Conservation (phyloP, 1,284 basidiomycete genomes). For the Puccinia triticina region DNA sequence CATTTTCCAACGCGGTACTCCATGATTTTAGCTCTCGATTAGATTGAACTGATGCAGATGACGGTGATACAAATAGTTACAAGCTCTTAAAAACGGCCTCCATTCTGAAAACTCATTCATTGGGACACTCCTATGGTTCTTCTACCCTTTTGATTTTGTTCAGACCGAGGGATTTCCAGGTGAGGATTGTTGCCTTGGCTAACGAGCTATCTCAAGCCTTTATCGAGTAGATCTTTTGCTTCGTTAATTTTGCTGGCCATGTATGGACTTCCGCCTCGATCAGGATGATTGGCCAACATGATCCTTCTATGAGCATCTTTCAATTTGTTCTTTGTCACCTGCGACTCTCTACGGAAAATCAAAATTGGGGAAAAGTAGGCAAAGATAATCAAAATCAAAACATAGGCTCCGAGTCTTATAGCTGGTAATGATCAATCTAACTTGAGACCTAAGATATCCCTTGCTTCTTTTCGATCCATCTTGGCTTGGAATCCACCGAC, state of each 20-base stretch:
- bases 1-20: no score
- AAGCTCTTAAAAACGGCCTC: no score
- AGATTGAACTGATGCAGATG: no score
- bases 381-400: neutral
- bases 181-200: no score
- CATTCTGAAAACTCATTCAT: no score
- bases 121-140: no score
- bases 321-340: conserved; percentile 57
- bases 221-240: conserved; percentile 51
- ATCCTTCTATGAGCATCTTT: conserved; percentile 61
- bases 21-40: no score
- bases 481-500: conserved; percentile 46
- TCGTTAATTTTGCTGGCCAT: conserved; percentile 57
- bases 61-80: no score
- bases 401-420: neutral
- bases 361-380: neutral
- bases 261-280: conserved; percentile 60
- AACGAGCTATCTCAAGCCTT: conserved; percentile 43
- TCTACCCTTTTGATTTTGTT: no score
- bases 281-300: conserved; percentile 62
- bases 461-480: conserved; percentile 49
- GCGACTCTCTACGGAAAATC: conserved; percentile 55
- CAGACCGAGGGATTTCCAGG: no score
- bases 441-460: conserved; percentile 51
- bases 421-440: neutral